Percentiles rank a stretch among this genome's conserved stretches.
These are phyloP conservation scores for Lignosus rhinocerotis DNA, from an alignment of 1,284 basidiomycete genomes.

Conservation along the genomic window DNA sequence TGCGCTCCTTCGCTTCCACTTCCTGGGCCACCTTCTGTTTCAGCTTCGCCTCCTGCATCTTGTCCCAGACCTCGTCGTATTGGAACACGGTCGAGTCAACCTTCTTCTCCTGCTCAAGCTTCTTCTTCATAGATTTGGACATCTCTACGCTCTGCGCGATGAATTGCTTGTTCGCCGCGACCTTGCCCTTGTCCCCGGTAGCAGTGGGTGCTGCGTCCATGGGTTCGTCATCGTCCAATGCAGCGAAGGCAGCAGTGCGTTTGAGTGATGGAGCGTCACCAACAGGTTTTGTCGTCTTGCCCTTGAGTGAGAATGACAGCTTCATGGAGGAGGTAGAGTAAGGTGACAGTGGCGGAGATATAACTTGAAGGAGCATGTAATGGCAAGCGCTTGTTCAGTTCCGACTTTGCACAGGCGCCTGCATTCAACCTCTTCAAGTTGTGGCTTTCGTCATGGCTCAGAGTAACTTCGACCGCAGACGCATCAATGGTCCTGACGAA, in stretches of 20 bases:
- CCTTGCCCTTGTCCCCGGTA: slow-evolving; percentile 39
- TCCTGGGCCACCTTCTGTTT: slow-evolving; percentile 76
- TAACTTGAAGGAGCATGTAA: background rate
- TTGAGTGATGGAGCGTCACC: slow-evolving; percentile 57
- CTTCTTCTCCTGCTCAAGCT: slow-evolving; percentile 74
- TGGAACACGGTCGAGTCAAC: slow-evolving; percentile 88
- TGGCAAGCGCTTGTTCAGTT: no score
- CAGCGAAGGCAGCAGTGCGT: slow-evolving; percentile 60
- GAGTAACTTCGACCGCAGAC: slow-evolving; percentile 75
- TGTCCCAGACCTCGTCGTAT: slow-evolving; percentile 97
- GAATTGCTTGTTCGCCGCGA: slow-evolving; percentile 50
- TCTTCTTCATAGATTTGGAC: slow-evolving; percentile 62
- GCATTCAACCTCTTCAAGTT: background rate
- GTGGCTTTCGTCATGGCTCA: slow-evolving; percentile 29
- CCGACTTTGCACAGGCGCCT: slow-evolving; percentile 6
- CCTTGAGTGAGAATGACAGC: slow-evolving; percentile 75
- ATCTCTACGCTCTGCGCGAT: slow-evolving; percentile 58
- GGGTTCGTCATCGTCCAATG: slow-evolving; percentile 62
- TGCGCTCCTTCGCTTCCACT: slow-evolving; percentile 68
- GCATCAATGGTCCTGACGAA: slow-evolving; percentile 87
- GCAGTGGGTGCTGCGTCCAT: slow-evolving; percentile 50
- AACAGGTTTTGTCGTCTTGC: slow-evolving; percentile 43
- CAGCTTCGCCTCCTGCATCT: slow-evolving; percentile 87
- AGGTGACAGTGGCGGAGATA: background rate
- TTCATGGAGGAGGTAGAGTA: slow-evolving; percentile 55